Percentiles rank a stretch among this genome's conserved stretches.
phyloP scores from a whole-genome alignment of 768 basidiomycete species.

The Lactarius sanguifluus region DNA sequence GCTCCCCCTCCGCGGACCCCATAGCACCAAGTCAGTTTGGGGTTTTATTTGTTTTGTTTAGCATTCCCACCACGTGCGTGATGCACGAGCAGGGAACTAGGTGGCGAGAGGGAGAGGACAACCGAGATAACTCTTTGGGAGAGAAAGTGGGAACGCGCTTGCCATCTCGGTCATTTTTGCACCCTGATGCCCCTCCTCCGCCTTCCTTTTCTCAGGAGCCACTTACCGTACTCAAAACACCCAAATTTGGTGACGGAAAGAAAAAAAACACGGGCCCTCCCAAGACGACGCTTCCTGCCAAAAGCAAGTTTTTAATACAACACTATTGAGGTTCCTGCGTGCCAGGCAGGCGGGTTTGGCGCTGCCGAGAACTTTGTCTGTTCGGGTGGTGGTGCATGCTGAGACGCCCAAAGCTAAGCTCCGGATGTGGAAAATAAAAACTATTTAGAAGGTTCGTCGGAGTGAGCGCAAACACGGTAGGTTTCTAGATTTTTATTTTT shows the following conservation, averaged over 20 bases:
- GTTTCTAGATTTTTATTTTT: neutral
- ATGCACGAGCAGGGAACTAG: neutral
- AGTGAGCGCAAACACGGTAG: neutral
- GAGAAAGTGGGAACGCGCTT: conserved; percentile 1
- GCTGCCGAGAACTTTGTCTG: conserved; percentile 2
- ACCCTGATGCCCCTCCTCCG: neutral
- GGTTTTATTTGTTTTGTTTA: neutral
- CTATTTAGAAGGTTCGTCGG: conserved; percentile 6
- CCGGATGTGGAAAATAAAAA: conserved; percentile 7
- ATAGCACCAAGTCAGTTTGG: neutral
- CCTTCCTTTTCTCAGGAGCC: conserved; percentile 4
- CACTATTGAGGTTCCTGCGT: neutral
- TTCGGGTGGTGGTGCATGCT: conserved; percentile 2
- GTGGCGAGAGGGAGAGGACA: neutral
- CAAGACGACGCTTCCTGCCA: conserved; percentile 12
- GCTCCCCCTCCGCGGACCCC: conserved; percentile 16
- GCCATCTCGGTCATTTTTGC: conserved; percentile 7
- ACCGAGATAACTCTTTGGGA: neutral
- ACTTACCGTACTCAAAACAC: neutral
- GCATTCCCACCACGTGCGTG: neutral
- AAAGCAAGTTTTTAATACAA: conserved; percentile 20
- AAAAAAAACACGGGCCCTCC: conserved; percentile 1
- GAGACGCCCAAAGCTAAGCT: conserved; percentile 15
- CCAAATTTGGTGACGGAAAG: conserved; percentile 25
- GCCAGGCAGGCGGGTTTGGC: conserved; percentile 1